A percentile compares a stretch with the other conserved stretches of the same genome.
These are phyloP conservation scores for Torulaspora franciscae DNA, from an alignment of 805 yeast species.

Conservation along the genomic window DNA sequence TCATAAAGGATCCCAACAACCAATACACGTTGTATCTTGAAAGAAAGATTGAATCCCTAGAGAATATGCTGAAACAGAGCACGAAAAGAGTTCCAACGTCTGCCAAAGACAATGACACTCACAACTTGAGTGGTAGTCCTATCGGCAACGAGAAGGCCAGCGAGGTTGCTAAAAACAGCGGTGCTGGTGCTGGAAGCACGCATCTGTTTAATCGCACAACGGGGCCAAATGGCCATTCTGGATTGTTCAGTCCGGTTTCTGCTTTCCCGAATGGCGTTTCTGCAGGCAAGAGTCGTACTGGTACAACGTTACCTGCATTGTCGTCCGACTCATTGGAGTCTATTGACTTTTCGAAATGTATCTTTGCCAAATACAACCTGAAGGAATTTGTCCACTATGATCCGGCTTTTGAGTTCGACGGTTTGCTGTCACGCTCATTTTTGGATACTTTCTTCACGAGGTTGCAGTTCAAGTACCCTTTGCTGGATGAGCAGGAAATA, in stretches of 20 bases:
- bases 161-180: not conserved
- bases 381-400: slow-evolving; percentile 43
- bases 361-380: slow-evolving; percentile 45
- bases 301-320: slow-evolving; percentile 18
- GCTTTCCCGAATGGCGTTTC: not conserved
- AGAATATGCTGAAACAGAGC: slow-evolving; percentile 36
- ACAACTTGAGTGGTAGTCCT: not conserved
- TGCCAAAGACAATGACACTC: not conserved
- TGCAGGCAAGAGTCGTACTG: not conserved
- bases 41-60: slow-evolving; percentile 48
- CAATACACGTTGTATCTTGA: slow-evolving; percentile 56
- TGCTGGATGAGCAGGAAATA: slow-evolving; percentile 49
- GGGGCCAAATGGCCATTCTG: not conserved
- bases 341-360: slow-evolving; percentile 39
- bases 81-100: not conserved
- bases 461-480: slow-evolving; percentile 53
- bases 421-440: slow-evolving; percentile 45
- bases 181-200: not conserved
- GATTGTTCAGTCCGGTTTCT: not conserved
- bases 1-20: slow-evolving; percentile 37
- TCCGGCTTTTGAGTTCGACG: slow-evolving; percentile 51
- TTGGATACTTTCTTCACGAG: slow-evolving; percentile 53
- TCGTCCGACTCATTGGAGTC: slow-evolving; percentile 36
- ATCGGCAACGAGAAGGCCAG: not conserved
- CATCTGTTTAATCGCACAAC: not conserved